Percentiles rank a stretch among this genome's conserved stretches.
These are phyloP conservation scores for Leishmania tropica DNA, from an alignment of 208 protist genomes.

Conservation along the genomic window DNA sequence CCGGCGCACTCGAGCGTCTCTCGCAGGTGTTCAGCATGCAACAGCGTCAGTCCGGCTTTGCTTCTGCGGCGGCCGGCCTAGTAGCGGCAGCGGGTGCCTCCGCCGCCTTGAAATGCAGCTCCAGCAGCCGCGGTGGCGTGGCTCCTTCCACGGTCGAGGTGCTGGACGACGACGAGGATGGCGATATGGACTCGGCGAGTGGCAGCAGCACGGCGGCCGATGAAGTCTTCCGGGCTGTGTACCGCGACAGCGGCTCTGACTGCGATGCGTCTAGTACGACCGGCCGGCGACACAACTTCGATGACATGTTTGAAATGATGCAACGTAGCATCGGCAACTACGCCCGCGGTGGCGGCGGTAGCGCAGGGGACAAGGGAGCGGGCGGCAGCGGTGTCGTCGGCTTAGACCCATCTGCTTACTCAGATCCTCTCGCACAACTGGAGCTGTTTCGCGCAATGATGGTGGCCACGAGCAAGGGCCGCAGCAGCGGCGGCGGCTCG, in stretches of 20 bases:
- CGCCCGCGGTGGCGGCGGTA: conserved; percentile 1
- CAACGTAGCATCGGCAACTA: conserved; percentile 32
- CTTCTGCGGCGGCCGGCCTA: conserved; percentile 3
- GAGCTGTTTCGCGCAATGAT: conserved; percentile 36
- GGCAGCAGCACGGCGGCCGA: conserved; percentile 19
- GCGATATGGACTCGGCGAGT: conserved; percentile 13
- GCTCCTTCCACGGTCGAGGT: conserved; percentile 13
- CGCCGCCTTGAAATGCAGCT: background rate
- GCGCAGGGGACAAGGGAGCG: conserved; percentile 1
- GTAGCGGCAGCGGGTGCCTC: background rate
- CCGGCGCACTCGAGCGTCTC: conserved; percentile 26
- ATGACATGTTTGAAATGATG: conserved; percentile 43
- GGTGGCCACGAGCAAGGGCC: conserved; percentile 33
- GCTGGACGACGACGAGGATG: conserved; percentile 20
- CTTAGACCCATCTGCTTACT: conserved; percentile 23
- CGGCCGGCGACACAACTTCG: conserved; percentile 18
- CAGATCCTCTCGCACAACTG: conserved; percentile 28
- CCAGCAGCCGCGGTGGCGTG: conserved; percentile 2
- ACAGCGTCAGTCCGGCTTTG: conserved; percentile 14
- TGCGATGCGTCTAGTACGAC: conserved; percentile 12
- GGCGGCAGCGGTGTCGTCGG: conserved; percentile 10
- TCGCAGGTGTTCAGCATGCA: conserved; percentile 30
- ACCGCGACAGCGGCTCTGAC: conserved; percentile 8
- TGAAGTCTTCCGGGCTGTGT: conserved; percentile 10
- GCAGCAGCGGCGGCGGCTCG: conserved; percentile 1